These are phyloP conservation scores for Taiozyma sp. DNA, from an alignment of 1,139 yeast species.

Conservation along the genomic window DNA sequence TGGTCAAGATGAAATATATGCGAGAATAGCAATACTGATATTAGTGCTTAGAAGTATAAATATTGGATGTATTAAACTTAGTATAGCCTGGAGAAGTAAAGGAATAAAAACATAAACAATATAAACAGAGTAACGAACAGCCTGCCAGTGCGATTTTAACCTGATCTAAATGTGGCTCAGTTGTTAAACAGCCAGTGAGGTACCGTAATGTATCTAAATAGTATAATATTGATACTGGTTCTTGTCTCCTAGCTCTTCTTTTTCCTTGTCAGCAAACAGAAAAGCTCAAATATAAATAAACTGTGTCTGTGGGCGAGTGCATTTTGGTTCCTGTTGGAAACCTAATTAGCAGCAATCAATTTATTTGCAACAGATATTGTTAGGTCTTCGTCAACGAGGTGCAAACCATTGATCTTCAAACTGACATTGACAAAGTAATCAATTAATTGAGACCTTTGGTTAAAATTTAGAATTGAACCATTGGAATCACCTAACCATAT, in stretches of 20 bases:
- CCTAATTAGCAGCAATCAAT: not conserved
- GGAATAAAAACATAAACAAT: not conserved
- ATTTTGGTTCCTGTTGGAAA: too few relatives aligned
- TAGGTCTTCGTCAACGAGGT: slow-evolving; percentile 2
- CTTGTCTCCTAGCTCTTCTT: not conserved
- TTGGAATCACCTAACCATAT: slow-evolving; percentile 29
- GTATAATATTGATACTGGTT: not conserved
- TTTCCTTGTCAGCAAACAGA: not conserved
- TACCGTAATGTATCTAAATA: not conserved
- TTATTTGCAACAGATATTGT: not conserved
- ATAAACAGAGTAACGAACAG: not conserved
- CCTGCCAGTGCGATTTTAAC: not conserved
- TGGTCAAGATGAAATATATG: too few relatives aligned
- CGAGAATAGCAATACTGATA: not conserved
- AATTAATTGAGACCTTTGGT: slow-evolving; percentile 27
- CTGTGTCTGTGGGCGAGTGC: too few relatives aligned
- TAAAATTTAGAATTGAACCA: slow-evolving; percentile 24
- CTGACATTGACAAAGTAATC: slow-evolving; percentile 29
- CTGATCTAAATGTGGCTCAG: not conserved
- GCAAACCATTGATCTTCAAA: slow-evolving; percentile 22
- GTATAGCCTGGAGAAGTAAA: not conserved
- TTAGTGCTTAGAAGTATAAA: not conserved
- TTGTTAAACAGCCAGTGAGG: not conserved
- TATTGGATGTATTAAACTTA: not conserved
- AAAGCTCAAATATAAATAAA: not conserved